A percentile compares a stretch with the other conserved stretches of the same genome.
Evolutionary conservation across 2,329 filamentous ascomycete genomes (phyloP).

Genomic region (Neonectria neomacrospora): DNA sequence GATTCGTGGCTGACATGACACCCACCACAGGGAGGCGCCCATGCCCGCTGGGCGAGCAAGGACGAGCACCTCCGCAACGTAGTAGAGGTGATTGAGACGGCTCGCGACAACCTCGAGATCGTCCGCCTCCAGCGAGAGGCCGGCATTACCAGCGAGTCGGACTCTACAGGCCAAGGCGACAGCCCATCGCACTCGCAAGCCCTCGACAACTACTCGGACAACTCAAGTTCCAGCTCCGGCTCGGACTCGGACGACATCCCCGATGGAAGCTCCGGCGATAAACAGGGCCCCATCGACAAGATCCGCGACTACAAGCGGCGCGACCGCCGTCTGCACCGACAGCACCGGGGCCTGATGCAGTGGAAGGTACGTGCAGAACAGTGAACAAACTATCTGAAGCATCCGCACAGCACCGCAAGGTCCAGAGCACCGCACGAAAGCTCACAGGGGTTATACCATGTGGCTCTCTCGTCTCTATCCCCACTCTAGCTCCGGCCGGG

Average conservation of each 20-base stretch:
- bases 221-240: conserved; percentile 46
- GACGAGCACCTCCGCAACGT: conserved; percentile 51
- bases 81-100: conserved; percentile 60
- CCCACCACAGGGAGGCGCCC: conserved; percentile 47
- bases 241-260: conserved; percentile 49
- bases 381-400: neutral
- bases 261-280: conserved; percentile 51
- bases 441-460: neutral
- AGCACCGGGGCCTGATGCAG: conserved; percentile 78
- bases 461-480: neutral
- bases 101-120: conserved; percentile 49
- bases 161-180: conserved; percentile 23
- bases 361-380: conserved; percentile 59
- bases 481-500: conserved; percentile 16
- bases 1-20: conserved; percentile 15
- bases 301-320: conserved; percentile 70
- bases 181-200: conserved; percentile 27
- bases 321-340: conserved; percentile 69
- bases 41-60: conserved; percentile 50
- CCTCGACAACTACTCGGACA: conserved; percentile 37
- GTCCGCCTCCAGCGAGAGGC: conserved; percentile 49
- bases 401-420: neutral
- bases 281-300: conserved; percentile 60
- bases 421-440: neutral
- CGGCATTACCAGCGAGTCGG: conserved; percentile 49